Base-by-base conservation (phyloP, 140 eudicot species). In the Ambrosia hybrid region DNA sequence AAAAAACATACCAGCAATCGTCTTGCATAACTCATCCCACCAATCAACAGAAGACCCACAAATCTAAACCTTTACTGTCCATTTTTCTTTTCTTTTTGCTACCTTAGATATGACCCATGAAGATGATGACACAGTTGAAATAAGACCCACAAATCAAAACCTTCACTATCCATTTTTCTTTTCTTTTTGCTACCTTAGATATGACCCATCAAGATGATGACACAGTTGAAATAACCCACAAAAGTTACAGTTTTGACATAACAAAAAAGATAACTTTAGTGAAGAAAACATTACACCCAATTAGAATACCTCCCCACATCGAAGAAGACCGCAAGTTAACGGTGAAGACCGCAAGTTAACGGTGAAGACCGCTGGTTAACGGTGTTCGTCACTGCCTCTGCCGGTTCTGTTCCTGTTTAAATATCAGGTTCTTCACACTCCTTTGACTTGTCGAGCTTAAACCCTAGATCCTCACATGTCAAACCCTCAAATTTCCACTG, bases 21-120 rank as follows among this genome's bases (percentile, higher is more conserved):
- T 73, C 76, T 77, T 88, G 57, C 84, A 83, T 60, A 91, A 80
- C 11, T 67, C 83, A 59, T 79, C 73, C 90, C 92, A 91, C 97
- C 97, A 91, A 74, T 91, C 91, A 73, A 57, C 64, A 85, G 83
- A 71, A 73, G 88, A 88, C 86, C 86, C 92, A 83, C 80, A n/a
- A 80, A 83, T 64, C 72, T 33, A 73, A 56, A 76, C 67, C 57
- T 3, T 81, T 69, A 65, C 64, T 75, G 62, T 76, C 91, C 6
- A 70, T 60, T 76, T 85, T 88, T 74, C 76, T 88, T 63, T 70
- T 90, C 92, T 75, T 90, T 72, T 81, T 85, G 48, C 77, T 78
- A 41, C 97, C 95, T 80, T 84, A 73, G 51, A 87, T 49, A 52
- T 95, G 97, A 71, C 85, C 97, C 97, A 90, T 90, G 55, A 79